Base-by-base conservation (phyloP, 108 stramenopile genomes). In the Cyclotella distinguenda region DNA sequence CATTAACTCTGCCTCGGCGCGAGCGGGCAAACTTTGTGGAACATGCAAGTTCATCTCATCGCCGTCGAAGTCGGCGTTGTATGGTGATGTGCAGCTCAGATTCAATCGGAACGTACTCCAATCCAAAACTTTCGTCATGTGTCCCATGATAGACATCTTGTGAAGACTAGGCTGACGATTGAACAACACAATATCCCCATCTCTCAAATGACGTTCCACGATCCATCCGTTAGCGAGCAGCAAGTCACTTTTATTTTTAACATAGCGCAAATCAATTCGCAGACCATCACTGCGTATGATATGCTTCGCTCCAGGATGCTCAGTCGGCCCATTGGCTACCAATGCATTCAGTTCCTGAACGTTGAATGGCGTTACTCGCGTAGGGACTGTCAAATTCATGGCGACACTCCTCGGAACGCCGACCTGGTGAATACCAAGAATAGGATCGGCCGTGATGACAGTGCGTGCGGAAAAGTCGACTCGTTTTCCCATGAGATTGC, bases 1-100 rank as follows among this genome's bases (percentile, higher is more conserved):
- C 81, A 98, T 93, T 48, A 96, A 76, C 68, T 97, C 93, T 9
- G 90, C 94, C 80, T 99, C 99, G 15, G 97, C 95, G 43, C 94
- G 82, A 27, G 99, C 99, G 11, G 96, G 81, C 33, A 99, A 72
- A 43, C 87, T 85, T 84, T 99, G 98, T 4, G 97, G 99, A 21
- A 95, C 94, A 83, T 97, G 96, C 45, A 99, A 84, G 86, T 99
- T 99, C 99, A 99, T 99, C 84, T 99, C 99, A 56, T 99, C 99
- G 12, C 99, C 99, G 78, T 99, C 99, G 77, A 99, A 99, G 82
- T 99, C 99, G 47, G 99, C 99, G 80, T 99, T 99, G 86, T 99
- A 99, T 21, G 99, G 98, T 7, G 95, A 83, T 9, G 99, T 99
- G 79, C 97, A 97, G 62, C 89, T 88, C 55, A 99, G 78, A 81